phyloP scores from a whole-genome alignment of 129 eudicot genomes.

The Centrapalus pauciflorus region DNA sequence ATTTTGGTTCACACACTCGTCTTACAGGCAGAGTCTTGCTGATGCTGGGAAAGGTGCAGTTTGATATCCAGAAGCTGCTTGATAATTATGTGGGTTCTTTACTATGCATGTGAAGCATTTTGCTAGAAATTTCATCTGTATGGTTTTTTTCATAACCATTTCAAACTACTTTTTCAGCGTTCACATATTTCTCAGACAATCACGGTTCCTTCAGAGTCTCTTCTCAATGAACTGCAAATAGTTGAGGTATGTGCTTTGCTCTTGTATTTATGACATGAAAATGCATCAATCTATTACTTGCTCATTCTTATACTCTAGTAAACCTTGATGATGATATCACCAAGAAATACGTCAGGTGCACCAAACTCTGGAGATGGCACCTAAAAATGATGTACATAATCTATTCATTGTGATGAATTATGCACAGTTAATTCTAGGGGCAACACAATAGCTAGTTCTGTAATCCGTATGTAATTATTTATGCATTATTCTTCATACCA shows the following conservation, averaged over 20 bases:
- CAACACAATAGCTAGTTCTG: not conserved
- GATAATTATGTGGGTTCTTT: conserved; percentile 65
- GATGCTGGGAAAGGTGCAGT: conserved; percentile 85
- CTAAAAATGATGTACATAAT: not conserved
- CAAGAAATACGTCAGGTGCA: not conserved
- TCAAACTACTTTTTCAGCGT: conserved; percentile 55
- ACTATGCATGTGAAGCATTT: not conserved
- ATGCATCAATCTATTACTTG: not conserved
- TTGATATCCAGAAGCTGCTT: conserved; percentile 74
- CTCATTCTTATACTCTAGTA: not conserved
- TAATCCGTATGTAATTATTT: too few species aligned
- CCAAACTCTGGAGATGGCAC: not conserved
- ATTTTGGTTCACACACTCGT: not conserved
- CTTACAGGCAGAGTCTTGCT: conserved; percentile 78
- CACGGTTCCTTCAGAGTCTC: conserved; percentile 92
- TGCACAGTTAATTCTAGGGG: not conserved
- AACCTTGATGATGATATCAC: not conserved
- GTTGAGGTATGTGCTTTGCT: conserved; percentile 59
- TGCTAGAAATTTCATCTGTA: not conserved
- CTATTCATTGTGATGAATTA: not conserved
- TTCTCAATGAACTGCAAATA: conserved; percentile 70
- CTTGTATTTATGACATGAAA: not conserved
- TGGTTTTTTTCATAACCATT: conserved; percentile 10
- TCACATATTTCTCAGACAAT: conserved; percentile 75
- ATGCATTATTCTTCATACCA: not conserved